phyloP scores from a whole-genome alignment of 441 rosid genomes.

The Macaranga tanarius region DNA sequence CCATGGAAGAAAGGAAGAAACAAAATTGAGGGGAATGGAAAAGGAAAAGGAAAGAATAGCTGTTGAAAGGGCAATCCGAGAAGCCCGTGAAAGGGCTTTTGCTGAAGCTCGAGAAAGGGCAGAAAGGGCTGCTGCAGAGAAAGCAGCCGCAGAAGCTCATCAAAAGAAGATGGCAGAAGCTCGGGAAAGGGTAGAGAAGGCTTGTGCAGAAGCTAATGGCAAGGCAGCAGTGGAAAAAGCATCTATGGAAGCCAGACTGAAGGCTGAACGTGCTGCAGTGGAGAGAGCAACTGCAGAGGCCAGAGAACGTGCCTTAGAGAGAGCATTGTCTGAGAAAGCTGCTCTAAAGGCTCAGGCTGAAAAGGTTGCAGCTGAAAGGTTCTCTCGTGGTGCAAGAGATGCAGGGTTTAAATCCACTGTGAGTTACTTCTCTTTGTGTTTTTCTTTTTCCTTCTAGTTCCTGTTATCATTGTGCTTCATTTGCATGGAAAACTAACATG shows the following conservation, averaged over 20 bases:
- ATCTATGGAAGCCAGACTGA: constrained; percentile 65
- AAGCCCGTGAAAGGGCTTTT: constrained; percentile 94
- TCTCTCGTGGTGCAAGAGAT: constrained; percentile 50
- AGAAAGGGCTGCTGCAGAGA: constrained; percentile 69
- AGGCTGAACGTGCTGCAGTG: constrained; percentile 93
- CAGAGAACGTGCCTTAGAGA: constrained; percentile 85
- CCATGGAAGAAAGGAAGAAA: constrained; percentile 45
- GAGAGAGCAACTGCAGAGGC: constrained; percentile 97
- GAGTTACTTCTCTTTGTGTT: constrained; percentile 32
- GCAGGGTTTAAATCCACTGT: constrained; percentile 44
- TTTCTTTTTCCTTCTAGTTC: constrained; percentile 18
- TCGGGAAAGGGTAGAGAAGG: constrained; percentile 56
- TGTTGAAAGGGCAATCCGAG: constrained; percentile 93
- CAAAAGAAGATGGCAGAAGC: constrained; percentile 53
- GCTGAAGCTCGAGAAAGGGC: constrained; percentile 84
- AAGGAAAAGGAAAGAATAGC: constrained; percentile 58
- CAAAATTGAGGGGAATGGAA: constrained; percentile 52
- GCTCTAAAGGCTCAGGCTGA: constrained; percentile 44
- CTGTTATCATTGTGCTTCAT: constrained; percentile 18
- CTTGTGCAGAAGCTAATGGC: constrained; percentile 43
- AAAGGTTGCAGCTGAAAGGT: constrained; percentile 15
- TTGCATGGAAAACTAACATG: constrained; percentile 13
- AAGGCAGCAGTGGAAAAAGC: constrained; percentile 43
- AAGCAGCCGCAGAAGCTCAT: constrained; percentile 60
- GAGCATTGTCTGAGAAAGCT: constrained; percentile 70